phyloP scores from a whole-genome alignment of 176 grass and related monocot species.

The Oryza coarctata region DNA sequence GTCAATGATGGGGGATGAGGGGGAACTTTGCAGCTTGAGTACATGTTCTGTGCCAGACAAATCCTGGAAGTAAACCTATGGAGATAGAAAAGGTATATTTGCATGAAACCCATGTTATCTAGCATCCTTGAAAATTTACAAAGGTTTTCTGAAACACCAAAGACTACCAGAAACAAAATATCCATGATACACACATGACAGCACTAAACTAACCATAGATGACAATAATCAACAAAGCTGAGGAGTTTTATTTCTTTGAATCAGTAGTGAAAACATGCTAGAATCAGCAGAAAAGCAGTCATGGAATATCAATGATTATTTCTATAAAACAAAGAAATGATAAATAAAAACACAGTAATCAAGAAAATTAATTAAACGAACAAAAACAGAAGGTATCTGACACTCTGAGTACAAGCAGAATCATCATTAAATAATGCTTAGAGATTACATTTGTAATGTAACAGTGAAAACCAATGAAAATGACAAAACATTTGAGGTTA shows the following conservation, averaged over 20 bases:
- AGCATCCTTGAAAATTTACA: slow-evolving; percentile 6
- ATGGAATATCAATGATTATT: background rate
- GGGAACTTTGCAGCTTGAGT: slow-evolving; percentile 71
- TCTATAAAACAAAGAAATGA: slow-evolving; percentile 18
- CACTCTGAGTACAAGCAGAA: background rate
- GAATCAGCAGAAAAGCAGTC: background rate
- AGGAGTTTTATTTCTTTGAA: background rate
- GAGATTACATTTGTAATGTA: background rate
- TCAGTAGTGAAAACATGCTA: slow-evolving; percentile 9
- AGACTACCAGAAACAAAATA: slow-evolving; percentile 17
- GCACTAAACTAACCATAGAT: slow-evolving; percentile 10
- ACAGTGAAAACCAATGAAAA: background rate
- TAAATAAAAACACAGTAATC: slow-evolving; percentile 13
- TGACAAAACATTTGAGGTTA: background rate
- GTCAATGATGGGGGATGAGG: slow-evolving; percentile 81
- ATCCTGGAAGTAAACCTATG: slow-evolving; percentile 98
- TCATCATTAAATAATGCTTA: background rate
- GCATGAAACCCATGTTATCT: background rate
- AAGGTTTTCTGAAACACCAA: slow-evolving; percentile 15
- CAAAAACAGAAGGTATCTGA: background rate
- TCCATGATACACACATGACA: slow-evolving; percentile 8
- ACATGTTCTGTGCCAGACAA: slow-evolving; percentile 78
- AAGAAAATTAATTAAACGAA: background rate
- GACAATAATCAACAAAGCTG: background rate
- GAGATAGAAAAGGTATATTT: slow-evolving; percentile 19